Percentiles rank a stretch among this genome's conserved stretches.
Conservation (phyloP, 2,329 filamentous ascomycete species). For the Scedosporium apiospermum region DNA sequence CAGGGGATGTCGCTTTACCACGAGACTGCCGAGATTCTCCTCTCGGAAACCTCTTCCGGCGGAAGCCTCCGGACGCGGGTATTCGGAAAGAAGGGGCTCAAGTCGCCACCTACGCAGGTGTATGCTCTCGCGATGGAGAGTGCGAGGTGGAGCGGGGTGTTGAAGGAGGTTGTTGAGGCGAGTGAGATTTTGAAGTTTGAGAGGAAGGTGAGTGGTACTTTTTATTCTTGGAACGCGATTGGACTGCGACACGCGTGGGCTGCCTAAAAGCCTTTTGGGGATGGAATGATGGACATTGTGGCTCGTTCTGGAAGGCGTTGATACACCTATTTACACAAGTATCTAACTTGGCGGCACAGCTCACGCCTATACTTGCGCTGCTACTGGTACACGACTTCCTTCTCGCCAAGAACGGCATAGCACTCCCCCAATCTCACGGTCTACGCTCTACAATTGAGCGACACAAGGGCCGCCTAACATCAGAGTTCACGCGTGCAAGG, state of each 20-base stretch:
- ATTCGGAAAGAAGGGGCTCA: conserved; percentile 64
- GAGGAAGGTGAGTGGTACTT: conserved; percentile 55
- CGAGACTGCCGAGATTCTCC: conserved; percentile 71
- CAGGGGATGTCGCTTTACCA: conserved; percentile 88
- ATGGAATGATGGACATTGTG: neutral
- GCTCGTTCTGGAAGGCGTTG: neutral
- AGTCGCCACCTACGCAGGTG: conserved; percentile 69
- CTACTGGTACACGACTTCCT: conserved; percentile 82
- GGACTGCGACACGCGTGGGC: no score
- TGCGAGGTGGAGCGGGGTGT: conserved; percentile 78
- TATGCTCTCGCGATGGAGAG: conserved; percentile 83
- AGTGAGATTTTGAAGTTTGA: conserved; percentile 69
- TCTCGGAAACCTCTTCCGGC: conserved; percentile 57
- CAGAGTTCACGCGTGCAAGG: conserved; percentile 74
- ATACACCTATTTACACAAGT: conserved; percentile 12
- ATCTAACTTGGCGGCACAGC: conserved; percentile 37
- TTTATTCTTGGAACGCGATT: no score
- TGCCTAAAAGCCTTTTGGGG: neutral
- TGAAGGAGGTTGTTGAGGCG: conserved; percentile 84
- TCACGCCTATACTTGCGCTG: conserved; percentile 70
- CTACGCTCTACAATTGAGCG: conserved; percentile 65
- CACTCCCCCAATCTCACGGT: conserved; percentile 69
- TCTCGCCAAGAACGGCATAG: conserved; percentile 71
- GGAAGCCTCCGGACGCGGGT: conserved; percentile 82
- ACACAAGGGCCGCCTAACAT: conserved; percentile 70